Percentiles rank a stretch among this genome's conserved stretches.
These are phyloP conservation scores for Vitellaria paradoxa DNA, from an alignment of 179 eudicot genomes.

Conservation along the genomic window DNA sequence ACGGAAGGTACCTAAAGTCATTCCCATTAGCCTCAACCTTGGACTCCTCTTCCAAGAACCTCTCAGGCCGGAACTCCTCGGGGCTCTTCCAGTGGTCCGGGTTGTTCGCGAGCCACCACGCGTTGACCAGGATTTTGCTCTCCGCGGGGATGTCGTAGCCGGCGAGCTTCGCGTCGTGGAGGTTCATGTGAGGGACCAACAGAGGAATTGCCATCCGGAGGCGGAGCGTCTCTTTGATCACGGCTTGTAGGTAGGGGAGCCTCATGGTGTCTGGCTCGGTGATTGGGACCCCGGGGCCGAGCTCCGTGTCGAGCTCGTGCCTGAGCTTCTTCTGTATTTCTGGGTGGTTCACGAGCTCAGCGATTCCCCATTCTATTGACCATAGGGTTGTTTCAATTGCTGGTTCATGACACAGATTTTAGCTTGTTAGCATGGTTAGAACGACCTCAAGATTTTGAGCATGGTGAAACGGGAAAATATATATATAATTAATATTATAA, in stretches of 20 bases:
- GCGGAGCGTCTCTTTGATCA: conserved; percentile 27
- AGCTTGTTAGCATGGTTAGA: not conserved
- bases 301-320: conserved; percentile 20
- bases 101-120: conserved; percentile 24
- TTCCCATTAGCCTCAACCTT: conserved; percentile 28
- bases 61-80: conserved; percentile 20
- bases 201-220: conserved; percentile 28
- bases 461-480: no score
- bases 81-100: conserved; percentile 17
- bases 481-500: no score
- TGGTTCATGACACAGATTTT: not conserved
- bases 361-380: conserved; percentile 29
- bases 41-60: conserved; percentile 25
- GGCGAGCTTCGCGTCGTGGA: conserved; percentile 16
- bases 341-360: conserved; percentile 26
- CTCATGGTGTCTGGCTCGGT: conserved; percentile 16
- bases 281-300: conserved; percentile 18
- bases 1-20: conserved; percentile 23
- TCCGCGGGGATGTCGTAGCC: conserved; percentile 16
- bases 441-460: no score
- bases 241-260: conserved; percentile 27
- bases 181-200: conserved; percentile 29
- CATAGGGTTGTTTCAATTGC: conserved; percentile 24
- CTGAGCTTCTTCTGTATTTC: conserved; percentile 20
- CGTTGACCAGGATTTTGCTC: conserved; percentile 24